Evolutionary conservation across 495 filamentous ascomycete species (phyloP).

Genomic region (Neurospora sp.): DNA sequence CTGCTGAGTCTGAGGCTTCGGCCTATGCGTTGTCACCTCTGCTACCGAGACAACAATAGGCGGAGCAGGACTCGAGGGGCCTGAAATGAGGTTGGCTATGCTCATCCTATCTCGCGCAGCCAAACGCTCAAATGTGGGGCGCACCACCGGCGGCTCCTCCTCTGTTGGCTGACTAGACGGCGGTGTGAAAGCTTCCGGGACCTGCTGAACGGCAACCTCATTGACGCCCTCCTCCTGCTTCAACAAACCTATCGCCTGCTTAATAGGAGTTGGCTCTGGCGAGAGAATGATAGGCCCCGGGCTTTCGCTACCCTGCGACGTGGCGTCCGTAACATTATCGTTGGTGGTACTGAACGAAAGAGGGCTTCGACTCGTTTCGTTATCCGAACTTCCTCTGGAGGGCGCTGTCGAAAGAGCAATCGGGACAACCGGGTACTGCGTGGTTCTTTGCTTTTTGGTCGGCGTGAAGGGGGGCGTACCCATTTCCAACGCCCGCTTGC

Average conservation of each 20-base stretch:
- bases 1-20: neutral
- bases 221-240: constrained; percentile 22
- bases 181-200: constrained; percentile 4
- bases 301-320: constrained; percentile 30
- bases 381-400: constrained; percentile 18
- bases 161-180: neutral
- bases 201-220: constrained; percentile 3
- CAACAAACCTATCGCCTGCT: constrained; percentile 10
- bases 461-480: constrained; percentile 37
- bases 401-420: constrained; percentile 11
- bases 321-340: constrained; percentile 27
- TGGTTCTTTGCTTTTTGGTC: constrained; percentile 30
- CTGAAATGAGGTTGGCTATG: neutral
- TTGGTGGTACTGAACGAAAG: constrained; percentile 16
- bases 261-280: constrained; percentile 27
- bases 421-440: constrained; percentile 21
- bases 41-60: neutral
- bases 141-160: neutral
- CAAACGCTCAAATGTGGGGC: constrained; percentile 8
- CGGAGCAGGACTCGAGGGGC: neutral
- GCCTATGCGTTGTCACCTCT: neutral
- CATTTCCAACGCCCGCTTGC: constrained; percentile 5
- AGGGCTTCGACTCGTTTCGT: constrained; percentile 9
- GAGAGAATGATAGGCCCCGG: constrained; percentile 25
- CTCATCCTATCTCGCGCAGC: neutral